Evolutionary conservation across 2,329 filamentous ascomycete species (phyloP).

Genomic region (Claviceps sp.): DNA sequence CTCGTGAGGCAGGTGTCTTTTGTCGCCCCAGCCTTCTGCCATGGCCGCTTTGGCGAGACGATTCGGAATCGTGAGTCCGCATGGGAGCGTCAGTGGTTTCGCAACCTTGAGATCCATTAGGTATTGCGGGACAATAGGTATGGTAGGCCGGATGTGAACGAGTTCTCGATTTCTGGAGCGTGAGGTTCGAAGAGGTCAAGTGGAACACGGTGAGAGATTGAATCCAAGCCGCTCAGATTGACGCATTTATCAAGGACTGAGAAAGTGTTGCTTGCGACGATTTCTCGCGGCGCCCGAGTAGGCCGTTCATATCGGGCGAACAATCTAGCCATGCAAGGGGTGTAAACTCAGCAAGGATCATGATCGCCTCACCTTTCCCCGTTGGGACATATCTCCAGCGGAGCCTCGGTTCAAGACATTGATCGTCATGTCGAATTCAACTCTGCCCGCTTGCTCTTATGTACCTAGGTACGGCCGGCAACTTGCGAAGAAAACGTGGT

Average conservation of each 20-base stretch:
- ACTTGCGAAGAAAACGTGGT: not conserved
- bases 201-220: not conserved
- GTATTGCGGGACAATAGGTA: not conserved
- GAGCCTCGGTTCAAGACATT: not conserved
- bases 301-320: not conserved
- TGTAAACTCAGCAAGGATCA: not conserved
- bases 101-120: slow-evolving; percentile 4
- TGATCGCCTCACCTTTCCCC: not conserved
- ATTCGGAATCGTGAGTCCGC: slow-evolving; percentile 42
- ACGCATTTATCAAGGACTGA: not conserved
- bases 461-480: not conserved
- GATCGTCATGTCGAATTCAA: not conserved
- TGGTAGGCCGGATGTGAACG: not conserved
- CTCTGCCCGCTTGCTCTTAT: not conserved
- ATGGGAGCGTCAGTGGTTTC: slow-evolving; percentile 35
- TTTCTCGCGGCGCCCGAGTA: not conserved
- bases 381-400: not conserved
- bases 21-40: slow-evolving; percentile 29
- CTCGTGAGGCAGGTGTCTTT: slow-evolving; percentile 28
- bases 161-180: not conserved
- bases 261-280: not conserved
- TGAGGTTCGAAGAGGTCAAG: not conserved
- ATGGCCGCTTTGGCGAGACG: slow-evolving; percentile 39
- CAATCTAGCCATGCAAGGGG: not conserved
- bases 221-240: not conserved